Percentiles rank a stretch among this genome's conserved stretches.
Evolutionary conservation across 2,329 filamentous ascomycete species (phyloP).

Genomic region (Pseudocercospora musae): DNA sequence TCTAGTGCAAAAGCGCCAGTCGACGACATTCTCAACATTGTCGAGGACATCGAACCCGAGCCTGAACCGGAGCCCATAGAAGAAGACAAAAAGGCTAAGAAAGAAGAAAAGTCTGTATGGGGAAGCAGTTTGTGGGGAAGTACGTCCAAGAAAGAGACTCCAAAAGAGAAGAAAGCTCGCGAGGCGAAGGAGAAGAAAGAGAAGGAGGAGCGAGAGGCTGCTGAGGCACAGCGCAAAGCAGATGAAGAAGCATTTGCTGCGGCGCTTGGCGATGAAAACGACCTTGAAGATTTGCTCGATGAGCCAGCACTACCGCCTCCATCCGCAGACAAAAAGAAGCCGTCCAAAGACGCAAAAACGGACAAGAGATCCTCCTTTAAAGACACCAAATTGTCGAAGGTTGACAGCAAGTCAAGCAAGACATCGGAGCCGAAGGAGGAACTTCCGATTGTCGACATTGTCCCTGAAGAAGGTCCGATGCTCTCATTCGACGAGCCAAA

Average conservation of each 20-base stretch:
- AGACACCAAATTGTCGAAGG: slow-evolving; percentile 25
- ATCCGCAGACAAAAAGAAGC: slow-evolving; percentile 24
- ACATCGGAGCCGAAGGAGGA: slow-evolving; percentile 36
- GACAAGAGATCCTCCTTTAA: slow-evolving; percentile 29
- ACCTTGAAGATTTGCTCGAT: slow-evolving; percentile 34
- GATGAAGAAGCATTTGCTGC: slow-evolving; percentile 38
- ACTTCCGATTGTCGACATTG: slow-evolving; percentile 23
- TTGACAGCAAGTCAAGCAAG: slow-evolving; percentile 31
- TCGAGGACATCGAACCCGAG: slow-evolving; percentile 25
- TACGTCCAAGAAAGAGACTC: slow-evolving; percentile 36
- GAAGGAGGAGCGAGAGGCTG: slow-evolving; percentile 40
- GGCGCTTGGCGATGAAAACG: slow-evolving; percentile 36
- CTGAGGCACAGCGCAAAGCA: slow-evolving; percentile 35
- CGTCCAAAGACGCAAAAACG: slow-evolving; percentile 22
- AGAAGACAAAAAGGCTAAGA: slow-evolving; percentile 41
- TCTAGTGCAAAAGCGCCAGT: slow-evolving; percentile 25
- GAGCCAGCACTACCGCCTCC: slow-evolving; percentile 18
- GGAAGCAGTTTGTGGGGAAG: slow-evolving; percentile 30
- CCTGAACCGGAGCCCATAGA: slow-evolving; percentile 23
- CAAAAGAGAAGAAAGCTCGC: slow-evolving; percentile 34
- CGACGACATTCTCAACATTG: slow-evolving; percentile 26
- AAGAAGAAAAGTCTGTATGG: slow-evolving; percentile 44
- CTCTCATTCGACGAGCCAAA: slow-evolving; percentile 20
- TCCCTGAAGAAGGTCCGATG: slow-evolving; percentile 17
- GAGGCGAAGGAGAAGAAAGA: slow-evolving; percentile 49